Evolutionary conservation across 768 basidiomycete species (phyloP).

Genomic region (Suillus alpinus): DNA sequence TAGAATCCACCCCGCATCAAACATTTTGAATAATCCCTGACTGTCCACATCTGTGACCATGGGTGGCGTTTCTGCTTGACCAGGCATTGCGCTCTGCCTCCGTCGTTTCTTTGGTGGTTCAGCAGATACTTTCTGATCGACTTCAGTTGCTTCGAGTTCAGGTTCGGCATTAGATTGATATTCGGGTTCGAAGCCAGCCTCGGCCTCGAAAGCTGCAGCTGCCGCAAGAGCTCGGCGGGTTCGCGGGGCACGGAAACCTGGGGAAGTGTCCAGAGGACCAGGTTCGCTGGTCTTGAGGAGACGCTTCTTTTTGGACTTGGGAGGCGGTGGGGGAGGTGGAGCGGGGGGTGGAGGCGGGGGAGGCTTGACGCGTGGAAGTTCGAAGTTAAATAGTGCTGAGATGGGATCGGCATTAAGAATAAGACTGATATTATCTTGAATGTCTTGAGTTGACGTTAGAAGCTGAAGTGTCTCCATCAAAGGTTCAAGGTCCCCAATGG

Average conservation of each 20-base stretch:
- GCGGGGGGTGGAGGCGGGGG: constrained; percentile 53
- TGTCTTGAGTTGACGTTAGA: constrained; percentile 48
- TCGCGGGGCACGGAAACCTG: constrained; percentile 49
- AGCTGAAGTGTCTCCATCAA: constrained; percentile 54
- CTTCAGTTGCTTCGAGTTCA: constrained; percentile 10
- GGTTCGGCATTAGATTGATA: constrained; percentile 15
- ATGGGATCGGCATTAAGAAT: constrained; percentile 58
- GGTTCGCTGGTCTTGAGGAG: constrained; percentile 18
- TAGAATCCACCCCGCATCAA: constrained; percentile 87
- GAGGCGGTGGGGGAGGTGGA: constrained; percentile 12
- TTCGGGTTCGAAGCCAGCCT: constrained; percentile 20
- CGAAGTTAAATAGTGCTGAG: constrained; percentile 64
- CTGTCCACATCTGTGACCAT: constrained; percentile 72
- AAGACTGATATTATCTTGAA: constrained; percentile 53
- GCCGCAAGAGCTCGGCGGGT: constrained; percentile 45
- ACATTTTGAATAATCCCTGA: constrained; percentile 72
- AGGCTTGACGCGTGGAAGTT: constrained; percentile 59
- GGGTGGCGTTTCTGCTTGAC: constrained; percentile 43
- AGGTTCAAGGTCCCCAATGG: constrained; percentile 75
- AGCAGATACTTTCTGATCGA: constrained; percentile 21
- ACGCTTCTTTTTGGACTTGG: constrained; percentile 40
- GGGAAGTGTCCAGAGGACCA: constrained; percentile 34
- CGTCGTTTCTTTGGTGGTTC: constrained; percentile 19
- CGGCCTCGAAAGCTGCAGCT: constrained; percentile 42
- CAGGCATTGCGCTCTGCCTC: constrained; percentile 12